Conservation (phyloP, 257 asterid genomes). For the Fraxinus excelsior region DNA sequence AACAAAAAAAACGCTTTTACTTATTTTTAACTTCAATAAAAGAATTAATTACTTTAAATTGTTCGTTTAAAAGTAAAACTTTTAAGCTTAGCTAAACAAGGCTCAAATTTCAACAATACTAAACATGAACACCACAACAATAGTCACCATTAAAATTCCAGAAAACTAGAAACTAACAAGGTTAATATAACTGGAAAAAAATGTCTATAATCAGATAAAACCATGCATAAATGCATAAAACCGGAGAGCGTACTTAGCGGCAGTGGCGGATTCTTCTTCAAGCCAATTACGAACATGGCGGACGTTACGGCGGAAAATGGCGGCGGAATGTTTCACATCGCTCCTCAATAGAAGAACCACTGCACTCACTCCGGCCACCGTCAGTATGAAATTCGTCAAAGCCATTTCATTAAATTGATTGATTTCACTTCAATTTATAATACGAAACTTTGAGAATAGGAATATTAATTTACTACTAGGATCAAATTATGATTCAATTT, state of each 20-base stretch:
- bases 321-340: conserved; percentile 65
- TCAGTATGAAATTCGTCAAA: conserved; percentile 65
- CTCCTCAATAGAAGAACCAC: conserved; percentile 63
- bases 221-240: neutral
- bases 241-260: conserved; percentile 50
- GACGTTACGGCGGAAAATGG: conserved; percentile 70
- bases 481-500: too few species aligned
- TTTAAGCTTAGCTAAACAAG: too few species aligned
- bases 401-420: conserved; percentile 48
- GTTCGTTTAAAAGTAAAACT: too few species aligned
- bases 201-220: too few species aligned
- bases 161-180: neutral
- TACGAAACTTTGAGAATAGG: too few species aligned
- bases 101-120: too few species aligned
- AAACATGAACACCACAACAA: too few species aligned
- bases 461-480: too few species aligned
- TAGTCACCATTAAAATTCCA: neutral
- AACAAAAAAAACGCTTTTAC: too few species aligned
- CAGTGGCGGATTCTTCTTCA: conserved; percentile 64
- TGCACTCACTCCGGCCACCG: conserved; percentile 70
- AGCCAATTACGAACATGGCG: conserved; percentile 74
- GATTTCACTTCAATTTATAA: neutral
- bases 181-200: too few species aligned
- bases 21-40: too few species aligned
- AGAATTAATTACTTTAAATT: too few species aligned